phyloP scores from a whole-genome alignment of 2,329 filamentous ascomycete species.

The Alternaria arbusti region DNA sequence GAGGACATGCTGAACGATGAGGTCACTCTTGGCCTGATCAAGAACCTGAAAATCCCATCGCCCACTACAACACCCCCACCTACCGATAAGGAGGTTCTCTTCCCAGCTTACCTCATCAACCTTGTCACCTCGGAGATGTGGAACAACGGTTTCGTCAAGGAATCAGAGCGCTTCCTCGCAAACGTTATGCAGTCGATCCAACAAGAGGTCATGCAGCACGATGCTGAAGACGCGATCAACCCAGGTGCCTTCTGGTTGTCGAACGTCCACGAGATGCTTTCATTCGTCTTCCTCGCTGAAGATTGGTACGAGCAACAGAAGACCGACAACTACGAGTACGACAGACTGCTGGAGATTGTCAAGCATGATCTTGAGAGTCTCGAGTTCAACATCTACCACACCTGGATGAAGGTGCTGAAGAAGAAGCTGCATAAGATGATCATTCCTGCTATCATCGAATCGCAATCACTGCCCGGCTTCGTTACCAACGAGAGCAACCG shows the following conservation, averaged over 20 bases:
- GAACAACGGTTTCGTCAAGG: slow-evolving; percentile 99
- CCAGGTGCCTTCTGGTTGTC: slow-evolving; percentile 98
- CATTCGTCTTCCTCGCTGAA: slow-evolving; percentile 97
- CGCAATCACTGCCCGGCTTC: slow-evolving; percentile 95
- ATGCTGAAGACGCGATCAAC: slow-evolving; percentile 96
- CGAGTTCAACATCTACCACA: slow-evolving; percentile 99
- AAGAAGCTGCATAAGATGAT: slow-evolving; percentile 99
- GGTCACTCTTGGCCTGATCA: slow-evolving; percentile 93
- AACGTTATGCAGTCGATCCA: slow-evolving; percentile 99
- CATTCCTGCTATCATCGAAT: slow-evolving; percentile 98
- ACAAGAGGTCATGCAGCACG: slow-evolving; percentile 98
- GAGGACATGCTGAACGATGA: slow-evolving; percentile 97
- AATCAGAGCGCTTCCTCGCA: slow-evolving; percentile 96
- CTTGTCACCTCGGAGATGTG: slow-evolving; percentile 99
- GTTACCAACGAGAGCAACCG: slow-evolving; percentile 98
- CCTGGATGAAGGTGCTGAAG: slow-evolving; percentile 99
- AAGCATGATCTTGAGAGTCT: slow-evolving; percentile 98
- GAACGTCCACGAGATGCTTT: slow-evolving; percentile 99
- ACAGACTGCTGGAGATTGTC: slow-evolving; percentile 95
- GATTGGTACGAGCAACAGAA: slow-evolving; percentile 99
- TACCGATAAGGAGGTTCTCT: slow-evolving; percentile 97
- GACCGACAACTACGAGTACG: slow-evolving; percentile 99
- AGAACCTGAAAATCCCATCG: slow-evolving; percentile 93
- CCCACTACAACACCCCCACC: slow-evolving; percentile 86
- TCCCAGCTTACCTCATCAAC: slow-evolving; percentile 99